Conservation (phyloP, 2,329 filamentous ascomycete species). For the Penicillium italicum region DNA sequence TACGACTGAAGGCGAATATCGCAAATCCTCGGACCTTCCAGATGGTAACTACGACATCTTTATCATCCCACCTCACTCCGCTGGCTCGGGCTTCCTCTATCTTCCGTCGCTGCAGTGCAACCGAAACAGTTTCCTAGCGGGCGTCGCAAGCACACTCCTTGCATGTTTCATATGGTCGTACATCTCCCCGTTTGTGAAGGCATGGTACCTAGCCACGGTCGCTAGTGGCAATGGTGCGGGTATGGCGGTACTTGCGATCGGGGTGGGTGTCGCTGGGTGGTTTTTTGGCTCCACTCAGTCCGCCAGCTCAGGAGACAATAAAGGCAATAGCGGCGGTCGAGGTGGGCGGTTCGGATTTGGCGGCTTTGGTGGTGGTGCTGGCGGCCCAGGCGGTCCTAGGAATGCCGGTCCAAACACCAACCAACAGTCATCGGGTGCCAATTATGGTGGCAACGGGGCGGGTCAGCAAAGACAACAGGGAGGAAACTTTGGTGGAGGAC, state of each 20-base stretch:
- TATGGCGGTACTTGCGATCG: constrained; percentile 66
- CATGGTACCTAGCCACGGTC: constrained; percentile 69
- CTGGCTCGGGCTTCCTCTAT: constrained; percentile 86
- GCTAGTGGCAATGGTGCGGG: constrained; percentile 70
- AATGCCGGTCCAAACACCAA: constrained; percentile 20
- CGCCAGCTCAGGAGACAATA: constrained; percentile 32
- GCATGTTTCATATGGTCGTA: constrained; percentile 69
- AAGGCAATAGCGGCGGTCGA: constrained; percentile 29
- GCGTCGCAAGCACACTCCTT: constrained; percentile 72
- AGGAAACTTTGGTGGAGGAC: constrained; percentile 30
- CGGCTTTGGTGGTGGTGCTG: constrained; percentile 18
- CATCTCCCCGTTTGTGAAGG: constrained; percentile 67
- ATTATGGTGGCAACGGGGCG: constrained; percentile 22
- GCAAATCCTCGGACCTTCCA: constrained; percentile 60
- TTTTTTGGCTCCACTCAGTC: constrained; percentile 64
- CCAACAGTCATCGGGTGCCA: constrained; percentile 22
- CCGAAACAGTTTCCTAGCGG: constrained; percentile 85
- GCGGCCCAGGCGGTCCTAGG: constrained; percentile 17
- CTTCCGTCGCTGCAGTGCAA: constrained; percentile 85
- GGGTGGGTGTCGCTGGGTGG: constrained; percentile 76
- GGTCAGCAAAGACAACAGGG: constrained; percentile 24
- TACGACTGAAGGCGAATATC: constrained; percentile 53
- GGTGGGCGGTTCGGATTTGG: constrained; percentile 24
- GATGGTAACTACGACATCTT: constrained; percentile 96
- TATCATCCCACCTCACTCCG: constrained; percentile 86